A percentile compares a stretch with the other conserved stretches of the same genome.
phyloP scores from a whole-genome alignment of 2,329 filamentous ascomycete genomes.

The Ceratocystis diversiconidia region DNA sequence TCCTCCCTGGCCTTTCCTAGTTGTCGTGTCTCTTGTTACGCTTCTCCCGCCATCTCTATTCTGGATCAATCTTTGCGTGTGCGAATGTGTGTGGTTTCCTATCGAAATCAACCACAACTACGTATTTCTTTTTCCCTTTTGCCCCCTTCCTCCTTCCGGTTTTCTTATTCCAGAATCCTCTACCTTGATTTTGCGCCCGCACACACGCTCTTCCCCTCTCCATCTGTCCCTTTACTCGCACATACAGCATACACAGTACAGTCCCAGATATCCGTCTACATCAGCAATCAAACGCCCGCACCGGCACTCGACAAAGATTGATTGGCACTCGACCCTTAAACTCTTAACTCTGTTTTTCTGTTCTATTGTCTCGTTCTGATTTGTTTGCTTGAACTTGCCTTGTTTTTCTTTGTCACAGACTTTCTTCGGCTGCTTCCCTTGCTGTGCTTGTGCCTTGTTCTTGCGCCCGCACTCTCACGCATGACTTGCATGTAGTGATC shows the following conservation, averaged over 20 bases:
- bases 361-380: too few relatives aligned
- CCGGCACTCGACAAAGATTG: background rate
- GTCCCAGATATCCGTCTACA: background rate
- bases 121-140: constrained; percentile 1
- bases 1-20: background rate
- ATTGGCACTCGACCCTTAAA: background rate
- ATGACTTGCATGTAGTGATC: background rate
- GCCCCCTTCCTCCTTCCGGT: background rate
- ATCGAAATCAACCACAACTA: constrained; percentile 14
- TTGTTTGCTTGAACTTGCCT: too few relatives aligned
- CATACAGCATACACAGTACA: background rate
- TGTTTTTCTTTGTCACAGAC: too few relatives aligned
- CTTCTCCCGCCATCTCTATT: background rate
- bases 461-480: constrained; percentile 9
- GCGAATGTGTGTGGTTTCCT: constrained; percentile 6
- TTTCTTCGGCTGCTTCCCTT: background rate
- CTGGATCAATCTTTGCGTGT: too few relatives aligned
- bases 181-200: constrained; percentile 25
- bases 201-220: constrained; percentile 24
- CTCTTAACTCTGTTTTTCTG: background rate
- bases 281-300: background rate
- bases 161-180: constrained; percentile 22
- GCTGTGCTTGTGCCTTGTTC: constrained; percentile 2
- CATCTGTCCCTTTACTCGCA: background rate
- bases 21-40: background rate